Evolutionary conservation across 352 stramenopile genomes (phyloP).

Genomic region (Phytophthora rubi): DNA sequence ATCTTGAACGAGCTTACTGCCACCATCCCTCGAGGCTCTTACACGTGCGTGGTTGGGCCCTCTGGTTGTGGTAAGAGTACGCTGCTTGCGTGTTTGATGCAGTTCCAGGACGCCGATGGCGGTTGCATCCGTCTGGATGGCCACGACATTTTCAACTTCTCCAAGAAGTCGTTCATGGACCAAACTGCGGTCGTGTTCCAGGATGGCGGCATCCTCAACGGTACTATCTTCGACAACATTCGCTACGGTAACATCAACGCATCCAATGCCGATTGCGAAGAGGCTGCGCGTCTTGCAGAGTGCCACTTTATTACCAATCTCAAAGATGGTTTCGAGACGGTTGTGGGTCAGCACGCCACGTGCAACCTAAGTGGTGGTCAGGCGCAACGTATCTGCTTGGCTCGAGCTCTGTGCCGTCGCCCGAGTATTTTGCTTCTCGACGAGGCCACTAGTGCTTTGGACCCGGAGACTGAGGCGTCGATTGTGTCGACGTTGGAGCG

Average conservation of each 20-base stretch:
- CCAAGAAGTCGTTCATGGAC: slow-evolving; percentile 87
- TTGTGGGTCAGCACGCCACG: slow-evolving; percentile 88
- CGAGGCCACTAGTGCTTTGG: slow-evolving; percentile 87
- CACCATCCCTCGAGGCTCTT: slow-evolving; percentile 78
- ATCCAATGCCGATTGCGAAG: slow-evolving; percentile 82
- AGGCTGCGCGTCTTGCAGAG: slow-evolving; percentile 79
- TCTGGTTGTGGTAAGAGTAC: slow-evolving; percentile 91
- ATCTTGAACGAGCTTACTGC: slow-evolving; percentile 78
- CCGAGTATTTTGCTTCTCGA: slow-evolving; percentile 84
- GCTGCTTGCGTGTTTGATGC: slow-evolving; percentile 86
- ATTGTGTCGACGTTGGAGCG: slow-evolving; percentile 86
- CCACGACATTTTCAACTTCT: slow-evolving; percentile 89
- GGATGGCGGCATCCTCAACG: slow-evolving; percentile 88
- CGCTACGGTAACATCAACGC: slow-evolving; percentile 79
- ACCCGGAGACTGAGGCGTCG: slow-evolving; percentile 86
- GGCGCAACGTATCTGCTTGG: slow-evolving; percentile 87
- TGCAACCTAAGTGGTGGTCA: slow-evolving; percentile 88
- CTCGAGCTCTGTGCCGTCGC: slow-evolving; percentile 79
- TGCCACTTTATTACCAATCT: slow-evolving; percentile 86
- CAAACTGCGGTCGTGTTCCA: slow-evolving; percentile 90
- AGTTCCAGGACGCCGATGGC: slow-evolving; percentile 86
- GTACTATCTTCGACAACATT: slow-evolving; percentile 90
- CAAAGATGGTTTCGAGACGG: slow-evolving; percentile 83
- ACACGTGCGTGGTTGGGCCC: slow-evolving; percentile 86
- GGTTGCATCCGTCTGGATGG: slow-evolving; percentile 83